Percentiles rank a stretch among this genome's conserved stretches.
Evolutionary conservation across 257 asterid genomes (phyloP).

Genomic region (Buddleja alternifolia): DNA sequence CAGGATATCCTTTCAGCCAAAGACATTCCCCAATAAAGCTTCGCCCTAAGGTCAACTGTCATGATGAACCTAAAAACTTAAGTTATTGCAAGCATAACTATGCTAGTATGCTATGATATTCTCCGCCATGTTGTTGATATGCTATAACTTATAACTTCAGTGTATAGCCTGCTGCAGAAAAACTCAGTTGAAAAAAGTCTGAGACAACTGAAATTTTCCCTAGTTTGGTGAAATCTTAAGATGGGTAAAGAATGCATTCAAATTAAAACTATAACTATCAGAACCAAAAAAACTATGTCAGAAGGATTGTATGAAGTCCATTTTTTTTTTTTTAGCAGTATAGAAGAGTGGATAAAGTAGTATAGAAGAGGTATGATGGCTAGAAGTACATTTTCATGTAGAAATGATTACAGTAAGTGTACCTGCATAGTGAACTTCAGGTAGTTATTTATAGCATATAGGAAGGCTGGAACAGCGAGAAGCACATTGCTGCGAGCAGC

Average conservation of each 20-base stretch:
- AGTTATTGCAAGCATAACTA: background rate
- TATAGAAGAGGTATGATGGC: background rate
- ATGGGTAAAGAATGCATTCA: background rate
- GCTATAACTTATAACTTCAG: too few relatives aligned
- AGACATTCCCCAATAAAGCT: background rate
- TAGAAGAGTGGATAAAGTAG: background rate
- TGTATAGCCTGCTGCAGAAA: background rate
- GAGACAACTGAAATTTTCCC: background rate
- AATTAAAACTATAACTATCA: background rate
- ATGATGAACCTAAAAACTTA: background rate
- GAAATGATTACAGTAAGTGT: background rate
- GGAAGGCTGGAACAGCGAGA: constrained; percentile 77
- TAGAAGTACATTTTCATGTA: background rate
- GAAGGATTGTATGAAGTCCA: too few relatives aligned
- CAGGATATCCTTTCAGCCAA: background rate
- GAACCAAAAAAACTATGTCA: too few relatives aligned
- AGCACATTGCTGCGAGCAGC: constrained; percentile 77
- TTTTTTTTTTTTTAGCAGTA: background rate
- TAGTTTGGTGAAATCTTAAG: background rate
- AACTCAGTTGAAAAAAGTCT: background rate
- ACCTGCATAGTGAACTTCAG: constrained; percentile 85
- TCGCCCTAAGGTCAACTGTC: background rate
- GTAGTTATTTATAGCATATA: constrained; percentile 79
- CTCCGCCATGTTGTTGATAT: too few relatives aligned
- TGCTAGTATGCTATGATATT: too few relatives aligned